Conservation (phyloP, 2,329 filamentous ascomycete species). For the Tolypocladium ovalisporum region DNA sequence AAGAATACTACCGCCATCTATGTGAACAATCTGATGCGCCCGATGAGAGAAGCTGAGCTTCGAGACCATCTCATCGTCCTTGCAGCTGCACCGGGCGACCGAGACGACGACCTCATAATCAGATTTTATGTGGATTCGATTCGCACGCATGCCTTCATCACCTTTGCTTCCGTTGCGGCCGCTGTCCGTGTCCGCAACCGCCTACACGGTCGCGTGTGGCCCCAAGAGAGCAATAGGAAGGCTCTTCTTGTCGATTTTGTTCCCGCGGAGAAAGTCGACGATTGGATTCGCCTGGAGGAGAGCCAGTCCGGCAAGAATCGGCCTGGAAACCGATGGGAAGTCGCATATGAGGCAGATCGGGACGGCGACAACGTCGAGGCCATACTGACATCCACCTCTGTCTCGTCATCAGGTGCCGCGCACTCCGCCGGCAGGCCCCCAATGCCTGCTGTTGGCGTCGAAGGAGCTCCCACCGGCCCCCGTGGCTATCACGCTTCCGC, state of each 20-base stretch:
- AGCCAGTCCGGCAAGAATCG: constrained; percentile 30
- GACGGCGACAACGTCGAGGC: constrained; percentile 42
- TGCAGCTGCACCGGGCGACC: constrained; percentile 46
- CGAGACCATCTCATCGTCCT: constrained; percentile 59
- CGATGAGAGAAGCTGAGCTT: constrained; percentile 59
- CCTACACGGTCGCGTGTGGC: constrained; percentile 75
- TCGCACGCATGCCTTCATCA: constrained; percentile 76
- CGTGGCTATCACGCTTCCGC: constrained; percentile 14
- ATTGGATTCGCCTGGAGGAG: constrained; percentile 66
- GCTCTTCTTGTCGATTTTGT: constrained; percentile 84
- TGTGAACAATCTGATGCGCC: constrained; percentile 83
- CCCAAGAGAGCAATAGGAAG: constrained; percentile 75
- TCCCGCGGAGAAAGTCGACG: constrained; percentile 58
- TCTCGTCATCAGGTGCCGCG: constrained; percentile 2
- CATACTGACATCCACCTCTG: constrained; percentile 3
- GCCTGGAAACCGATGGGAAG: constrained; percentile 52
- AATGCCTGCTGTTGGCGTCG: constrained; percentile 6
- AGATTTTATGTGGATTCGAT: constrained; percentile 75
- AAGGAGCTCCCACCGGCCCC: constrained; percentile 27
- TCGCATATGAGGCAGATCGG: constrained; percentile 52
- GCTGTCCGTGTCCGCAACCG: constrained; percentile 67
- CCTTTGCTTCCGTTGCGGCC: constrained; percentile 56
- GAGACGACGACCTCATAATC: constrained; percentile 43
- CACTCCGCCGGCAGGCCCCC: constrained; percentile 6
- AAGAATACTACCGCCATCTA: constrained; percentile 70